These are phyloP conservation scores for Orbilia oligospora DNA, from an alignment of 2,329 filamentous ascomycete genomes.

Conservation along the genomic window DNA sequence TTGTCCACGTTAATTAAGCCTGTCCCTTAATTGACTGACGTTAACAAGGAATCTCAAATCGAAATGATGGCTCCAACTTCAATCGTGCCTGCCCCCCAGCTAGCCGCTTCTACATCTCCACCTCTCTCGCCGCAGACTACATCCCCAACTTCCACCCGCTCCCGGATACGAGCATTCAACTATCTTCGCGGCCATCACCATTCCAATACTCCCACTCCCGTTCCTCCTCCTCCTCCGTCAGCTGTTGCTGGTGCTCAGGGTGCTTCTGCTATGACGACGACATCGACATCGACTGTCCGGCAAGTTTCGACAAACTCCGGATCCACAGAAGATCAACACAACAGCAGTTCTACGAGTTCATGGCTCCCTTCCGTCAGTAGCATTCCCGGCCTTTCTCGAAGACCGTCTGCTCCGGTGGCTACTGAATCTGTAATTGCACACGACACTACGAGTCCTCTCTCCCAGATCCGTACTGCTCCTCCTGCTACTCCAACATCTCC, in stretches of 20 bases:
- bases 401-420: conserved; percentile 65
- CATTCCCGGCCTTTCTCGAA: conserved; percentile 68
- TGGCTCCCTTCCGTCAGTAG: conserved; percentile 71
- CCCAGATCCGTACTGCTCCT: conserved; percentile 35
- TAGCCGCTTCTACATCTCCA: conserved; percentile 53
- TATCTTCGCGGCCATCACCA: conserved; percentile 60
- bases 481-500: conserved; percentile 16
- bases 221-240: conserved; percentile 47
- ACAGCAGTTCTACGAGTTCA: conserved; percentile 36
- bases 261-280: conserved; percentile 25
- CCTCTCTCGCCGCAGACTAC: conserved; percentile 59
- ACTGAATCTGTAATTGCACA: conserved; percentile 38
- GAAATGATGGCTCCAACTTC: conserved; percentile 59
- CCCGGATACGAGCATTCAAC: conserved; percentile 58
- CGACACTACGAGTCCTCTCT: conserved; percentile 25
- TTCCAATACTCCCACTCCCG: conserved; percentile 40
- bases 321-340: conserved; percentile 43
- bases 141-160: conserved; percentile 53
- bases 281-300: conserved; percentile 53
- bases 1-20: not conserved
- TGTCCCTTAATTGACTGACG: too few relatives aligned
- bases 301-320: conserved; percentile 38
- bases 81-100: conserved; percentile 52
- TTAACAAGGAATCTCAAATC: conserved; percentile 7
- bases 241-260: not conserved